Base-by-base conservation (phyloP, 2,329 filamentous ascomycete species). In the Claviceps arundinis region DNA sequence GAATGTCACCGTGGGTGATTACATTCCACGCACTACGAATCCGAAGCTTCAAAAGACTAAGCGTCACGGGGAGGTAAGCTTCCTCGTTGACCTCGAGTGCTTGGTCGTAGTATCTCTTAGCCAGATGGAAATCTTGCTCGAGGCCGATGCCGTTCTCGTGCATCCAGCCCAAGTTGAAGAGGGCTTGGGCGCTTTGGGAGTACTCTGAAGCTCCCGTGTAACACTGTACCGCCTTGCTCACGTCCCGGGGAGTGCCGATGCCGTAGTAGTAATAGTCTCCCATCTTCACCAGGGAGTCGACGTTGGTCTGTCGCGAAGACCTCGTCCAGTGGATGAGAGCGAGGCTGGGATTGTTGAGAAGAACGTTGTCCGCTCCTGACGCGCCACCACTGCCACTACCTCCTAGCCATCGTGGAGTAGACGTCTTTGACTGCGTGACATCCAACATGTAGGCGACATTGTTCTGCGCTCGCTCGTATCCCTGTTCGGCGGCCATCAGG, bases 101-200 rank as follows among this genome's bases (percentile, higher is more conserved):
- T 55, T 93, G 78, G 61, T 98, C 93, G 64, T 98, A 98, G 68
- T 90, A 95, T 51, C 93, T 77, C 70, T 98, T 98, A 2, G 94
- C 93, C 52, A 98, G 81, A 63, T 98, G 93, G 65, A 94, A 98
- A 64, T 98, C 93, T 65, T 98, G 93, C 51, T 87, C 85, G 19
- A 97, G 79, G 2, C 90, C 89, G 48, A 97, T 76, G 7, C 93
- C 93, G 62, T 97, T 96, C 69, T 98, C 93, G 63, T 98, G 89
- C 91, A 98, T 97, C 93, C 93, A 98, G 5, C 93, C 94, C 14
- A 98, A 74, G 61, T 98, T 97, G 80, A 89, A 98, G 53, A 96
- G 81, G 14, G 94, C 93, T 68, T 98, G 94, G 2, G 91, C 93
- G 60, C 89, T 95, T 63, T 89, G 85, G 59, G 91, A 83, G 54